These are phyloP conservation scores for Olyra latifolia DNA, from an alignment of 176 grass and related monocot genomes.

Conservation along the genomic window DNA sequence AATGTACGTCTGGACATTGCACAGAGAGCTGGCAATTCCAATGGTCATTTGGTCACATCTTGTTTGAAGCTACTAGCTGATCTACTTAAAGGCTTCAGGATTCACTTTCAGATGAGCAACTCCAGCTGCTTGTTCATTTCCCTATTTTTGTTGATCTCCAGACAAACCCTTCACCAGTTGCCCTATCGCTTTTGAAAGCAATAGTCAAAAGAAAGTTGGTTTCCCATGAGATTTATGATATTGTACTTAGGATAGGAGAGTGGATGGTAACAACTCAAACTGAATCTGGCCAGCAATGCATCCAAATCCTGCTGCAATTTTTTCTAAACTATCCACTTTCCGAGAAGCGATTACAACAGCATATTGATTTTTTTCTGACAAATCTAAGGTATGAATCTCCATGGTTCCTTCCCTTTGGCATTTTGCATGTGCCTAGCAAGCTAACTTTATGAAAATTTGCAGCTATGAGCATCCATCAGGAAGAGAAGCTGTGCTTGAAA, in stretches of 20 bases:
- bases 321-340: constrained; percentile 84
- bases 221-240: constrained; percentile 91
- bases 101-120: constrained; percentile 83
- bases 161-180: constrained; percentile 84
- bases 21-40: constrained; percentile 70
- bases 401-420: background rate
- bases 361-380: constrained; percentile 89
- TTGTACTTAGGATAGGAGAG: constrained; percentile 75
- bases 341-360: constrained; percentile 83
- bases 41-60: constrained; percentile 73
- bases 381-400: constrained; percentile 71
- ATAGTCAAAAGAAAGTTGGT: constrained; percentile 81
- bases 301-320: constrained; percentile 86
- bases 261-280: constrained; percentile 84
- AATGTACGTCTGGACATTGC: constrained; percentile 82
- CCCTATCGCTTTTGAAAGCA: constrained; percentile 84
- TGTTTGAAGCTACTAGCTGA: constrained; percentile 79
- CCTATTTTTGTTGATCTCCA: constrained; percentile 91
- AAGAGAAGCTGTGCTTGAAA: constrained; percentile 93
- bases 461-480: constrained; percentile 91
- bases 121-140: constrained; percentile 68
- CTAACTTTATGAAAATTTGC: constrained; percentile 33
- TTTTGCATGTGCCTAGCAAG: background rate
- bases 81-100: constrained; percentile 67
- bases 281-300: constrained; percentile 74